Conservation (phyloP, 768 basidiomycete species). For the Gyrodon lividus region DNA sequence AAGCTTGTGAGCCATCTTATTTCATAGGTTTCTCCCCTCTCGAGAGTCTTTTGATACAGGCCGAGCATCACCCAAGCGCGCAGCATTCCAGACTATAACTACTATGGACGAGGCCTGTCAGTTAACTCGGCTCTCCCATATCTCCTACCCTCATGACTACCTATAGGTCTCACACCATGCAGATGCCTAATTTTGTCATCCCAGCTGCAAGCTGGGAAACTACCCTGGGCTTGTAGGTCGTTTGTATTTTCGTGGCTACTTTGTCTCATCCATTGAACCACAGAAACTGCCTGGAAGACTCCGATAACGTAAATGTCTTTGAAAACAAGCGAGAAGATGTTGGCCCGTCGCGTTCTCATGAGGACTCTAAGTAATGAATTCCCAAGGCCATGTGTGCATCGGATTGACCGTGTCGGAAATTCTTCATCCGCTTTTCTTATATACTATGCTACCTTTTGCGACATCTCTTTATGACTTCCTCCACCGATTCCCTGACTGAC, state of each 20-base stretch:
- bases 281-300: conserved; percentile 13
- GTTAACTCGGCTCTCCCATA: conserved; percentile 1
- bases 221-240: conserved; percentile 11
- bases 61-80: conserved; percentile 1
- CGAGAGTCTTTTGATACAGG: conserved; percentile 10
- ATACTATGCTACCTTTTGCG: background rate
- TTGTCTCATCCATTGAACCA: conserved; percentile 10
- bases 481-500: too few relatives aligned
- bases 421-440: background rate
- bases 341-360: background rate
- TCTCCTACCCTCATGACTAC: conserved; percentile 1
- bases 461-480: too few relatives aligned
- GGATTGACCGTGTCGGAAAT: too few relatives aligned
- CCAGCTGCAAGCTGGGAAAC: background rate
- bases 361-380: background rate
- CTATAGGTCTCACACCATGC: background rate
- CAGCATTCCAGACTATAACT: background rate
- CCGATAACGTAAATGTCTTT: background rate
- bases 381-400: too few relatives aligned
- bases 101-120: conserved; percentile 14
- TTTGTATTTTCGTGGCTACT: conserved; percentile 10
- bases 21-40: background rate
- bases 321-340: conserved; percentile 3
- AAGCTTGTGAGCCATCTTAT: conserved; percentile 14
- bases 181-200: conserved; percentile 5